A percentile compares a stretch with the other conserved stretches of the same genome.
phyloP scores from a whole-genome alignment of 1,284 basidiomycete species.

The Entoloma clypeatum region DNA sequence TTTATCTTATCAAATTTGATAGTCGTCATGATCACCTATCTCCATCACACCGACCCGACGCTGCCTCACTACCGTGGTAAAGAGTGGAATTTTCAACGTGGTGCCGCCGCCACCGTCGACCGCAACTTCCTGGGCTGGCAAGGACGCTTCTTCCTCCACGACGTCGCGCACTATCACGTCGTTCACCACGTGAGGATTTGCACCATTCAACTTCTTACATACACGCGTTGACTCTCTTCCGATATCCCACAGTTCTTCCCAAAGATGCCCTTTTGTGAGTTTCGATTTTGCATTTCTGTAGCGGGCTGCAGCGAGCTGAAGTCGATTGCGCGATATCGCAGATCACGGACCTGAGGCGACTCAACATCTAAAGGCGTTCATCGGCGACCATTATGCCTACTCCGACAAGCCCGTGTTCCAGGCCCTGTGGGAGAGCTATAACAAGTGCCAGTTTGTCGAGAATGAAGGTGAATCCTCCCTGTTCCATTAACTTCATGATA shows the following conservation, averaged over 20 bases:
- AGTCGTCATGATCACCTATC: constrained; percentile 55
- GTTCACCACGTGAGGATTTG: constrained; percentile 39
- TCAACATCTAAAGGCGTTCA: constrained; percentile 45
- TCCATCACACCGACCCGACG: constrained; percentile 50
- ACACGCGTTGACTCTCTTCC: neutral
- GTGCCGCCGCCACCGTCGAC: constrained; percentile 48
- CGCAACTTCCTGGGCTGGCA: constrained; percentile 48
- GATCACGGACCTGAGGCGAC: constrained; percentile 53
- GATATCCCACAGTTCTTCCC: constrained; percentile 44
- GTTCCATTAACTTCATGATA: neutral
- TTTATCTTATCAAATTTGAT: no score
- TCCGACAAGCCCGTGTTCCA: constrained; percentile 47
- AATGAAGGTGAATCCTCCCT: constrained; percentile 31
- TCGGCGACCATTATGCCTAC: constrained; percentile 49
- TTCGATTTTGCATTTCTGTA: constrained; percentile 2
- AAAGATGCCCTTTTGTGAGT: constrained; percentile 48
- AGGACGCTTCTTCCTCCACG: constrained; percentile 54
- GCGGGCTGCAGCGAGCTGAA: constrained; percentile 4
- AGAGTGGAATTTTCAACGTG: constrained; percentile 48
- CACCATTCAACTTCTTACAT: neutral
- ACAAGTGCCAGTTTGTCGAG: constrained; percentile 68
- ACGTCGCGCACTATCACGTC: constrained; percentile 47
- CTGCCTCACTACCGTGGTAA: constrained; percentile 56
- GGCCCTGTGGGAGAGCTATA: constrained; percentile 56
- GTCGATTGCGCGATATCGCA: constrained; percentile 8